These are phyloP conservation scores for Sordariomycetes sp. DNA, from an alignment of 2,329 filamentous ascomycete species.

Conservation along the genomic window DNA sequence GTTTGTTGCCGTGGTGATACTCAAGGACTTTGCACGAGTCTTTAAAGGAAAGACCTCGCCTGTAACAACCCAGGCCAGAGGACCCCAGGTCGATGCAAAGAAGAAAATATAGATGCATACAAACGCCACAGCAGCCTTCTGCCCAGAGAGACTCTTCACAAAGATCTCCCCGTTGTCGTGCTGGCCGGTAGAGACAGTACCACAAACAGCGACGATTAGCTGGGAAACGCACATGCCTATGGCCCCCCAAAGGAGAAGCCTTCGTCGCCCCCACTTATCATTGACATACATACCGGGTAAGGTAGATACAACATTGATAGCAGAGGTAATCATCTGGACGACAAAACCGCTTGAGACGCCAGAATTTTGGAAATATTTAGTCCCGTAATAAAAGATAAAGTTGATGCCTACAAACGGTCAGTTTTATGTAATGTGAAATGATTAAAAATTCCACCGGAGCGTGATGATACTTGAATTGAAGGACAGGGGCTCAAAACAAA, in stretches of 20 bases:
- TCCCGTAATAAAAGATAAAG: slow-evolving; percentile 26
- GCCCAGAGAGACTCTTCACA: slow-evolving; percentile 39
- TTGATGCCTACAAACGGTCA: too few species aligned
- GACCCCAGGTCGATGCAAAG: slow-evolving; percentile 58
- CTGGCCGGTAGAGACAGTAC: slow-evolving; percentile 46
- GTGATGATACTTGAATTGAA: too few species aligned
- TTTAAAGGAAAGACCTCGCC: slow-evolving; percentile 51
- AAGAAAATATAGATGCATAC: slow-evolving; percentile 62
- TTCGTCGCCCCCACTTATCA: slow-evolving; percentile 34
- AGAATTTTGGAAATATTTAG: slow-evolving; percentile 28
- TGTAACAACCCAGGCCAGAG: slow-evolving; percentile 15
- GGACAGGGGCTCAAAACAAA: too few species aligned
- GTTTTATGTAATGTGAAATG: too few species aligned
- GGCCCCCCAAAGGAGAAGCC: slow-evolving; percentile 56
- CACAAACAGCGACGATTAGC: slow-evolving; percentile 50
- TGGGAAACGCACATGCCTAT: slow-evolving; percentile 51
- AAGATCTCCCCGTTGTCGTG: slow-evolving; percentile 33
- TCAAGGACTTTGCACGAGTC: slow-evolving; percentile 49
- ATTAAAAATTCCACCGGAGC: too few species aligned
- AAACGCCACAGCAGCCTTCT: slow-evolving; percentile 49
- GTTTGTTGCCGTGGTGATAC: slow-evolving; percentile 48
- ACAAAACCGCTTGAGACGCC: slow-evolving; percentile 25
- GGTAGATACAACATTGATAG: slow-evolving; percentile 27
- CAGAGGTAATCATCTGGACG: slow-evolving; percentile 28
- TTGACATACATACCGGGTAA: slow-evolving; percentile 25